These are phyloP conservation scores for Hygrophila difformis DNA, from an alignment of 257 asterid species.

Conservation along the genomic window DNA sequence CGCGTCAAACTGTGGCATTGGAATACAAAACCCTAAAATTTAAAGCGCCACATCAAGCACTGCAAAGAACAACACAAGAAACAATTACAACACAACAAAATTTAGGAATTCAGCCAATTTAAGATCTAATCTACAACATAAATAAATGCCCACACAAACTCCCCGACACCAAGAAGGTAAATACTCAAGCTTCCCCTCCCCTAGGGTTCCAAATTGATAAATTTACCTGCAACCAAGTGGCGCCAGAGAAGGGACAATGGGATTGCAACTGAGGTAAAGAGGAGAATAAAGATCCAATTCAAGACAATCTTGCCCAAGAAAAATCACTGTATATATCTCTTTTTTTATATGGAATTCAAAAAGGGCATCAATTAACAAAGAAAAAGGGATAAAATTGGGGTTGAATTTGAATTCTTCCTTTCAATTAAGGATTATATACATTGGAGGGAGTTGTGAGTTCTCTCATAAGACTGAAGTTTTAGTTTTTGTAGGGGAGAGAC, in stretches of 20 bases:
- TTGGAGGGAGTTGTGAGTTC: slow-evolving; percentile 35
- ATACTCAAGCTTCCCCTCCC: slow-evolving; percentile 15
- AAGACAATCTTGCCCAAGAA: slow-evolving; percentile 14
- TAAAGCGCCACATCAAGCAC: slow-evolving; percentile 20
- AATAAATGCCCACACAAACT: slow-evolving; percentile 23
- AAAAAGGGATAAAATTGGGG: slow-evolving; percentile 11
- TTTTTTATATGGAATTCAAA: neutral
- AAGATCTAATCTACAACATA: slow-evolving; percentile 42
- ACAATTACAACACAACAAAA: slow-evolving; percentile 9
- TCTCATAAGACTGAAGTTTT: slow-evolving; percentile 29
- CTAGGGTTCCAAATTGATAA: slow-evolving; percentile 5
- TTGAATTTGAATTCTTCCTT: slow-evolving; percentile 7
- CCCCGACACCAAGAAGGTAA: slow-evolving; percentile 15
- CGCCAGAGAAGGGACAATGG: slow-evolving; percentile 17
- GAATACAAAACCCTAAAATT: slow-evolving; percentile 24
- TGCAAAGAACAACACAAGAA: slow-evolving; percentile 11
- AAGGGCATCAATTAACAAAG: neutral
- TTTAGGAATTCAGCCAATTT: slow-evolving; percentile 16
- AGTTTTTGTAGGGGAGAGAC: slow-evolving; percentile 31
- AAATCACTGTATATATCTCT: slow-evolving; percentile 9
- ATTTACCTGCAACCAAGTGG: slow-evolving; percentile 38
- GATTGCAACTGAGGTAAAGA: slow-evolving; percentile 24
- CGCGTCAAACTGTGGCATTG: slow-evolving; percentile 59
- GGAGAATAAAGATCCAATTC: slow-evolving; percentile 38
- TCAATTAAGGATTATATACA: slow-evolving; percentile 16